Evolutionary conservation across 768 basidiomycete species (phyloP).

Genomic region (Lentinus brumalis): DNA sequence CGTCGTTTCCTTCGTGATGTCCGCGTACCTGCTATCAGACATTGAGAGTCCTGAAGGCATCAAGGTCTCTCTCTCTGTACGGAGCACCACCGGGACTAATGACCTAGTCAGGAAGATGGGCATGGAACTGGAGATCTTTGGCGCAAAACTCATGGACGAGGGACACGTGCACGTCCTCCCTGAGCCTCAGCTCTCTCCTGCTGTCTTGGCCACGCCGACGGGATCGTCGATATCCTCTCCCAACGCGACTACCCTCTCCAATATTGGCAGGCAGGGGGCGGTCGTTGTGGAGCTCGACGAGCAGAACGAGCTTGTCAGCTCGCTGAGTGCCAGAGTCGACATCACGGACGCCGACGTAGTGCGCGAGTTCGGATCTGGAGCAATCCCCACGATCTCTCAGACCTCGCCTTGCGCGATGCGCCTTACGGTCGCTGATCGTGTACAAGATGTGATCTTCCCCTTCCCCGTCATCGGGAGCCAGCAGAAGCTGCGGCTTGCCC

Average conservation of each 20-base stretch:
- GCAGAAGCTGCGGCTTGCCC: conserved; percentile 47
- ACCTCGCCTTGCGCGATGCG: conserved; percentile 36
- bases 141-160: conserved; percentile 18
- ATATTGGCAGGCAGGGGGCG: conserved; percentile 21
- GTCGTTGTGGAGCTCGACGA: conserved; percentile 24
- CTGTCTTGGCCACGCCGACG: not conserved
- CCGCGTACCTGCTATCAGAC: too few species aligned
- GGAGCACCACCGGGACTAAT: conserved; percentile 23
- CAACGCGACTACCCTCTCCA: not conserved
- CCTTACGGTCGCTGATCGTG: conserved; percentile 30
- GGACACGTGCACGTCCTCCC: conserved; percentile 25
- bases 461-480: conserved; percentile 43
- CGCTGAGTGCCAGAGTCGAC: conserved; percentile 6
- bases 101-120: conserved; percentile 28
- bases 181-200: conserved; percentile 17
- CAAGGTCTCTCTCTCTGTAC: conserved; percentile 24
- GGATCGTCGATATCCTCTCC: not conserved
- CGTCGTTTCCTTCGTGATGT: conserved; percentile 19
- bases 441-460: conserved; percentile 40
- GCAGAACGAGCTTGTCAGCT: conserved; percentile 13
- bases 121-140: conserved; percentile 20
- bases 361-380: conserved; percentile 11
- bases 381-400: conserved; percentile 24
- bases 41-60: too few species aligned
- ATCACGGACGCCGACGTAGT: conserved; percentile 13